Evolutionary conservation across 768 basidiomycete genomes (phyloP).

Genomic region (Lentinula sp.): DNA sequence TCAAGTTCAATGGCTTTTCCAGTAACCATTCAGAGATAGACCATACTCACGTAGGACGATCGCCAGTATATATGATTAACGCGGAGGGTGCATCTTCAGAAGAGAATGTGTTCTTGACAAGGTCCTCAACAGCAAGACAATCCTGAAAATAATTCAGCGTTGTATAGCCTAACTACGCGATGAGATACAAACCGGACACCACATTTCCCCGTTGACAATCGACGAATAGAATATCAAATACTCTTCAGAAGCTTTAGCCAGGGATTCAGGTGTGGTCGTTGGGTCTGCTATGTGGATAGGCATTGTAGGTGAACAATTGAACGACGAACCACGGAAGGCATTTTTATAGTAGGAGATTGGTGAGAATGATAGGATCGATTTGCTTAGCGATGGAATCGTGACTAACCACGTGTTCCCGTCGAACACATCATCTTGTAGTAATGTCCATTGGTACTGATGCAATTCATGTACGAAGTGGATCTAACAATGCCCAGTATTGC

Average conservation of each 20-base stretch:
- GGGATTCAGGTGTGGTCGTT: constrained; percentile 26
- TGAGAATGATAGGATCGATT: neutral
- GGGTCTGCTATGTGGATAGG: constrained; percentile 37
- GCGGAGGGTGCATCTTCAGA: constrained; percentile 40
- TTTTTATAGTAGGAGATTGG: neutral
- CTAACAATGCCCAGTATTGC: too few relatives aligned
- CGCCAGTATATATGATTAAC: constrained; percentile 64
- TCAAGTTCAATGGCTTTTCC: neutral
- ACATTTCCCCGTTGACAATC: constrained; percentile 51
- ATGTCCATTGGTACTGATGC: too few relatives aligned
- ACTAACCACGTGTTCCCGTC: neutral
- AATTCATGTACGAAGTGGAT: too few relatives aligned
- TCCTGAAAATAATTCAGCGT: constrained; percentile 35
- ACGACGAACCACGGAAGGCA: neutral
- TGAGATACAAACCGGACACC: constrained; percentile 58
- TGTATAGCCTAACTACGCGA: neutral
- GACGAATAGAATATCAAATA: constrained; percentile 72
- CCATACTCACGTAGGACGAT: constrained; percentile 42
- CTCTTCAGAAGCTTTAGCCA: constrained; percentile 36
- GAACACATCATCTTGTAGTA: too few relatives aligned
- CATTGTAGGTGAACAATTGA: constrained; percentile 28
- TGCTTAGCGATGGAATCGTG: neutral
- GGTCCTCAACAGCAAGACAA: constrained; percentile 53
- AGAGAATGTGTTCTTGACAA: constrained; percentile 47
- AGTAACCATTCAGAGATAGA: neutral